Evolutionary conservation across 495 filamentous ascomycete genomes (phyloP).

Genomic region (Mytilinidion resinicola): DNA sequence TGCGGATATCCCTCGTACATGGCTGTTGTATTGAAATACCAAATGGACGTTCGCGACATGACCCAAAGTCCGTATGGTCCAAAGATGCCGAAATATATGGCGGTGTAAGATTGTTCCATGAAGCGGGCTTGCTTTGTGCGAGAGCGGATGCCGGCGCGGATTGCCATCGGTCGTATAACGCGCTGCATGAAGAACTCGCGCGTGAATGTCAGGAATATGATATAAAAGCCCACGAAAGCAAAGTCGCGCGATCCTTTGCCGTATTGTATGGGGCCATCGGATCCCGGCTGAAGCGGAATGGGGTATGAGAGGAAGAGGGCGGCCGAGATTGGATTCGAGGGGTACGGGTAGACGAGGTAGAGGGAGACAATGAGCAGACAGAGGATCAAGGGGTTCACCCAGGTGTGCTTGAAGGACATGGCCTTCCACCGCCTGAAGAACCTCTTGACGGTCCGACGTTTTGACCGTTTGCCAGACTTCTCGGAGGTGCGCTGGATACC

Average conservation of each 20-base stretch:
- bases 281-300: constrained; percentile 48
- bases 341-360: constrained; percentile 72
- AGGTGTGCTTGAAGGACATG: constrained; percentile 38
- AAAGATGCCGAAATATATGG: constrained; percentile 84
- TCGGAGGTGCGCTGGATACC: constrained; percentile 16
- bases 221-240: constrained; percentile 86
- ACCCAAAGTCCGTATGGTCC: constrained; percentile 86
- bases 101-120: constrained; percentile 97
- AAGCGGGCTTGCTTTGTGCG: constrained; percentile 82
- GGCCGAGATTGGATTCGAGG: constrained; percentile 74
- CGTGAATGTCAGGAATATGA: constrained; percentile 79
- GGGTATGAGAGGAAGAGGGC: constrained; percentile 94
- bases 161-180: constrained; percentile 71
- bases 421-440: constrained; percentile 36
- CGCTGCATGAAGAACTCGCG: constrained; percentile 97
- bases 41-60: constrained; percentile 85
- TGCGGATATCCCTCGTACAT: constrained; percentile 95
- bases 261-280: constrained; percentile 58
- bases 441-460: constrained; percentile 35
- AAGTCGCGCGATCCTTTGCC: constrained; percentile 84
- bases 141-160: constrained; percentile 60
- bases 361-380: constrained; percentile 55
- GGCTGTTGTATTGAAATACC: constrained; percentile 90
- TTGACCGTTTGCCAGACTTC: constrained; percentile 32
- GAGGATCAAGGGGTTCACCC: constrained; percentile 66